Percentiles rank a stretch among this genome's conserved stretches.
Evolutionary conservation across 768 basidiomycete genomes (phyloP).

Genomic region (Suillus fuscotomentosus): DNA sequence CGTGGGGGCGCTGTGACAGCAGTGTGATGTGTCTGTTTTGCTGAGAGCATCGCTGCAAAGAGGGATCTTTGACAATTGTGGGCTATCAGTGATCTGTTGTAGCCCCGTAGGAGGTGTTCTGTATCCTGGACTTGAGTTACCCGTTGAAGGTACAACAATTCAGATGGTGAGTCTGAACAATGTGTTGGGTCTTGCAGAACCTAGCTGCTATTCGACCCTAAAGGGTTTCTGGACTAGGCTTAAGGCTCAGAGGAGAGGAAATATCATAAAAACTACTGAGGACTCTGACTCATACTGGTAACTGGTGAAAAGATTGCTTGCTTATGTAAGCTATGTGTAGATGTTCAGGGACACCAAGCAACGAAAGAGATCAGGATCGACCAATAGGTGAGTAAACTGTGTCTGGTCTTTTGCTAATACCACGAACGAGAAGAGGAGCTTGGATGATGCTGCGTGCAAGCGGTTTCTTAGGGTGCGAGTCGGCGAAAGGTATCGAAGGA

Average conservation of each 20-base stretch:
- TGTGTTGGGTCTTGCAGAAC: too few relatives aligned
- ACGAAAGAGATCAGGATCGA: conserved; percentile 50
- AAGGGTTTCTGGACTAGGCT: too few relatives aligned
- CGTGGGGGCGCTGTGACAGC: conserved; percentile 46
- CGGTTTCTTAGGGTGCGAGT: conserved; percentile 9
- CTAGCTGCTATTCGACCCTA: too few relatives aligned
- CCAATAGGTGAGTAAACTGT: conserved; percentile 53
- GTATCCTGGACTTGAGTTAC: conserved; percentile 35
- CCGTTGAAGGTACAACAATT: too few relatives aligned
- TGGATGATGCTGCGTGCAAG: conserved; percentile 39
- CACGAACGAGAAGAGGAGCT: conserved; percentile 72
- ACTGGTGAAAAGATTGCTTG: too few relatives aligned
- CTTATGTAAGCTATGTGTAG: too few relatives aligned
- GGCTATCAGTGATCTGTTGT: neutral
- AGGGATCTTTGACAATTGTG: neutral
- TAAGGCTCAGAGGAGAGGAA: too few relatives aligned
- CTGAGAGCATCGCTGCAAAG: conserved; percentile 16
- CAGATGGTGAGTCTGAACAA: too few relatives aligned
- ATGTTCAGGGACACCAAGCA: conserved; percentile 56
- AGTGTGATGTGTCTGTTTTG: conserved; percentile 44
- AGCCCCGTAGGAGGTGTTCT: conserved; percentile 8
- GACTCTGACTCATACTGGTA: too few relatives aligned
- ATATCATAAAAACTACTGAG: too few relatives aligned
- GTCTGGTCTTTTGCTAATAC: conserved; percentile 36
- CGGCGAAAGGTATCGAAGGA: conserved; percentile 41